Evolutionary conservation across 495 filamentous ascomycete genomes (phyloP).

Genomic region (Aspergillus heteromorphus): DNA sequence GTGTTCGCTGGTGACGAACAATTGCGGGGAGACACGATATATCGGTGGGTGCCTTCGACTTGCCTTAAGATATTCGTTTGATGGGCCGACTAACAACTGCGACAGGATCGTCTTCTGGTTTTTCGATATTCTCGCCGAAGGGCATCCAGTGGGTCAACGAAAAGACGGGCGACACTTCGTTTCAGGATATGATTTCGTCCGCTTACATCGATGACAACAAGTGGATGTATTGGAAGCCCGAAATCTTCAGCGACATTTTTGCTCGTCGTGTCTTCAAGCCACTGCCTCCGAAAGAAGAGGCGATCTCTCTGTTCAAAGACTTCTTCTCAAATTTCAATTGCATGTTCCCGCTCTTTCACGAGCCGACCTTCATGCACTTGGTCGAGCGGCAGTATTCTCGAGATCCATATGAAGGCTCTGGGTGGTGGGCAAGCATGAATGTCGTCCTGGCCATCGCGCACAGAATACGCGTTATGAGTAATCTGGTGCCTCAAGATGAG

Average conservation of each 20-base stretch:
- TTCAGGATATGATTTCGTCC: constrained; percentile 91
- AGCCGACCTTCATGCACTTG: constrained; percentile 95
- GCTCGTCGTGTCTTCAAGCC: constrained; percentile 74
- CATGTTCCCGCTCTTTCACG: constrained; percentile 96
- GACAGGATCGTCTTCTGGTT: constrained; percentile 90
- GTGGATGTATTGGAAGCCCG: constrained; percentile 94
- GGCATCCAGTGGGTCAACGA: constrained; percentile 99
- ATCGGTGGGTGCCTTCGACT: constrained; percentile 59
- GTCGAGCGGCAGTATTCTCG: constrained; percentile 88
- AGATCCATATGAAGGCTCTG: constrained; percentile 91
- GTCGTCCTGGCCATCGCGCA: constrained; percentile 89
- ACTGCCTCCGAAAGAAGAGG: constrained; percentile 75
- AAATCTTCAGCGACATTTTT: constrained; percentile 93
- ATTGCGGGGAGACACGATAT: constrained; percentile 91
- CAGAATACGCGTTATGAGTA: constrained; percentile 90
- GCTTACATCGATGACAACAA: constrained; percentile 81
- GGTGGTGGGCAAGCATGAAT: constrained; percentile 98
- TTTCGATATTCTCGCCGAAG: constrained; percentile 97
- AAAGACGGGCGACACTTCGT: constrained; percentile 90
- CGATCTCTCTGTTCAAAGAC: constrained; percentile 77
- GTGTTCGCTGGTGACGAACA: constrained; percentile 98
- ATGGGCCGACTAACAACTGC: not conserved
- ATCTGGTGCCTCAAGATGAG: constrained; percentile 81
- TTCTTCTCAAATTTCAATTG: constrained; percentile 98
- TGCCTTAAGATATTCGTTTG: not conserved